A percentile compares a stretch with the other conserved stretches of the same genome.
Evolutionary conservation across 169 alveolate genomes (phyloP).

Genomic region (Cryptosporidium bovis): DNA sequence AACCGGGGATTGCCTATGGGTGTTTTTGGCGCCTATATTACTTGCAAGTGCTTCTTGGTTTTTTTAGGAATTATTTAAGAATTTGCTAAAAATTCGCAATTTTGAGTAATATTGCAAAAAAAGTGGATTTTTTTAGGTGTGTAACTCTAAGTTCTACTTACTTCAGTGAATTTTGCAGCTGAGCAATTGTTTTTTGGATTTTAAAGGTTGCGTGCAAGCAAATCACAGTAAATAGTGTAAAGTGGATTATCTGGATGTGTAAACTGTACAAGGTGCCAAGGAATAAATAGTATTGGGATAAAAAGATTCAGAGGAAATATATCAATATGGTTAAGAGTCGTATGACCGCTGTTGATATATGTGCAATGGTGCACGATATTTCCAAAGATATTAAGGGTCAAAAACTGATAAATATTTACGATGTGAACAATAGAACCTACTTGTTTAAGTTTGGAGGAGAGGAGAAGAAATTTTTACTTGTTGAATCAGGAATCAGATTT

Average conservation of each 20-base stretch:
- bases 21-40: slow-evolving; percentile 73
- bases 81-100: slow-evolving; percentile 5
- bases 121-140: slow-evolving; percentile 18
- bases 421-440: slow-evolving; percentile 81
- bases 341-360: slow-evolving; percentile 68
- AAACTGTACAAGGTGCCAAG: neutral
- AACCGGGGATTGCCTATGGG: slow-evolving; percentile 66
- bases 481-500: slow-evolving; percentile 82
- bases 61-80: slow-evolving; percentile 12
- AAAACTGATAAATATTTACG: slow-evolving; percentile 80
- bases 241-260: slow-evolving; percentile 67
- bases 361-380: slow-evolving; percentile 71
- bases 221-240: neutral
- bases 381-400: slow-evolving; percentile 70
- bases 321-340: slow-evolving; percentile 71
- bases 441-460: slow-evolving; percentile 80
- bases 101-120: slow-evolving; percentile 6
- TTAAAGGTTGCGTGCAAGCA: slow-evolving; percentile 58
- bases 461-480: slow-evolving; percentile 57
- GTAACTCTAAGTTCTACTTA: neutral
- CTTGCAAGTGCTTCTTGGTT: slow-evolving; percentile 61
- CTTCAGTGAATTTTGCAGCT: neutral
- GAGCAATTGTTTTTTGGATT: neutral
- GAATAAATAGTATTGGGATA: neutral
- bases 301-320: neutral